Percentiles rank a stretch among this genome's conserved stretches.
Evolutionary conservation across 768 basidiomycete species (phyloP).

Genomic region (Boletus reticulatus): DNA sequence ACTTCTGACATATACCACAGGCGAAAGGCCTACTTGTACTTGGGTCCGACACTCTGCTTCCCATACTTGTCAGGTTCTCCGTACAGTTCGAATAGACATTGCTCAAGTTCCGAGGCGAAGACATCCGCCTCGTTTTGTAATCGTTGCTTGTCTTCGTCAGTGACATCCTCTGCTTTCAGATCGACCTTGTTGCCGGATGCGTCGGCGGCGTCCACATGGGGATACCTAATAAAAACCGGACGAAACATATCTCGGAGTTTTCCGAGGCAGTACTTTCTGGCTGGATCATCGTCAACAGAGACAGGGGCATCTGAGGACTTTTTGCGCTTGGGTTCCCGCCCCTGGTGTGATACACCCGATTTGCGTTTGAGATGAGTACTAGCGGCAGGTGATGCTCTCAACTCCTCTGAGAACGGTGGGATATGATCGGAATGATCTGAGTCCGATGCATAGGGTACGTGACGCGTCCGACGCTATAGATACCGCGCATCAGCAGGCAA

Average conservation of each 20-base stretch:
- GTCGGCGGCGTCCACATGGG: slow-evolving; percentile 44
- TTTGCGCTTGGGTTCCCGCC: slow-evolving; percentile 46
- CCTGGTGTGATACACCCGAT: slow-evolving; percentile 35
- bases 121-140: slow-evolving; percentile 56
- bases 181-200: slow-evolving; percentile 33
- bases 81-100: slow-evolving; percentile 71
- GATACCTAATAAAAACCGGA: slow-evolving; percentile 71
- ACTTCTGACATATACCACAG: not conserved
- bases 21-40: slow-evolving; percentile 68
- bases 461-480: slow-evolving; percentile 44
- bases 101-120: slow-evolving; percentile 73
- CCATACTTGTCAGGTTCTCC: slow-evolving; percentile 75
- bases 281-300: slow-evolving; percentile 60
- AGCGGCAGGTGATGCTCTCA: slow-evolving; percentile 20
- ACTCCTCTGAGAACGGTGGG: slow-evolving; percentile 17
- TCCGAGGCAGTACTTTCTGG: slow-evolving; percentile 75
- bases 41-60: slow-evolving; percentile 58
- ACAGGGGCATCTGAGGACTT: slow-evolving; percentile 41
- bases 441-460: slow-evolving; percentile 39
- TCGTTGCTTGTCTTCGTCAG: slow-evolving; percentile 55
- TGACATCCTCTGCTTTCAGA: slow-evolving; percentile 53
- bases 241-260: slow-evolving; percentile 73
- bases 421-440: slow-evolving; percentile 40
- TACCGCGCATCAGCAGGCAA: slow-evolving; percentile 12
- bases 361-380: slow-evolving; percentile 52